phyloP scores from a whole-genome alignment of 1,139 yeast genomes.

The Zhuliangozyma blackwelliae region DNA sequence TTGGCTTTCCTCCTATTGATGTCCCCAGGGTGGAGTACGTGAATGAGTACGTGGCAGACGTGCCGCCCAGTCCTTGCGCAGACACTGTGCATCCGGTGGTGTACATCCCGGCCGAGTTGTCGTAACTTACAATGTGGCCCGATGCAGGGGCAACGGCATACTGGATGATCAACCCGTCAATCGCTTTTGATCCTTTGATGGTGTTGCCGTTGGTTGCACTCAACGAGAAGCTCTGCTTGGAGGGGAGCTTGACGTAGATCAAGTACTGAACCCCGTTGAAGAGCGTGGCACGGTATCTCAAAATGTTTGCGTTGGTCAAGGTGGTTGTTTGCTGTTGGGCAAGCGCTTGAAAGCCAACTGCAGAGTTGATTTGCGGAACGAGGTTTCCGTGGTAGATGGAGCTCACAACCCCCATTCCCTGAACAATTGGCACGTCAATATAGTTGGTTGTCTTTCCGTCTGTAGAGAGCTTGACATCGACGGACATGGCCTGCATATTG shows the following conservation, averaged over 20 bases:
- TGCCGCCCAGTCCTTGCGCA: constrained; percentile 28
- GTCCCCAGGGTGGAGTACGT: constrained; percentile 50
- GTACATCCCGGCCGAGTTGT: constrained; percentile 49
- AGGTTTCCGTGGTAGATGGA: constrained; percentile 58
- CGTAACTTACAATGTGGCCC: constrained; percentile 41
- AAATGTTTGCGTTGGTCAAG: constrained; percentile 36
- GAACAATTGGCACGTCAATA: constrained; percentile 44
- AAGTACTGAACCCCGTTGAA: constrained; percentile 42
- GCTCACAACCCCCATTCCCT: constrained; percentile 79
- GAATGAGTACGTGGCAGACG: constrained; percentile 41
- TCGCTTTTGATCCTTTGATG: constrained; percentile 51
- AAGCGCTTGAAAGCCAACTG: constrained; percentile 51
- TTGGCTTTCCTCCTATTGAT: constrained; percentile 47
- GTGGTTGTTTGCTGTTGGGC: constrained; percentile 37
- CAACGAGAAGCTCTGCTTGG: constrained; percentile 30
- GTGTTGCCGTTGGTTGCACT: constrained; percentile 47
- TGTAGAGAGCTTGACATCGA: constrained; percentile 39
- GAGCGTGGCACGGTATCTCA: constrained; percentile 56
- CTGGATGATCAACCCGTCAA: constrained; percentile 38
- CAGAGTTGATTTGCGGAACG: constrained; percentile 49
- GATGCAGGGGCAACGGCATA: constrained; percentile 41
- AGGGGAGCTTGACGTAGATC: constrained; percentile 33
- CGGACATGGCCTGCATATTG: constrained; percentile 57
- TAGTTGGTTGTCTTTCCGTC: constrained; percentile 22
- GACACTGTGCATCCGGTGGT: constrained; percentile 30